These are phyloP conservation scores for Leucaena leucocephala DNA, from an alignment of 306 rosid species.

Conservation along the genomic window DNA sequence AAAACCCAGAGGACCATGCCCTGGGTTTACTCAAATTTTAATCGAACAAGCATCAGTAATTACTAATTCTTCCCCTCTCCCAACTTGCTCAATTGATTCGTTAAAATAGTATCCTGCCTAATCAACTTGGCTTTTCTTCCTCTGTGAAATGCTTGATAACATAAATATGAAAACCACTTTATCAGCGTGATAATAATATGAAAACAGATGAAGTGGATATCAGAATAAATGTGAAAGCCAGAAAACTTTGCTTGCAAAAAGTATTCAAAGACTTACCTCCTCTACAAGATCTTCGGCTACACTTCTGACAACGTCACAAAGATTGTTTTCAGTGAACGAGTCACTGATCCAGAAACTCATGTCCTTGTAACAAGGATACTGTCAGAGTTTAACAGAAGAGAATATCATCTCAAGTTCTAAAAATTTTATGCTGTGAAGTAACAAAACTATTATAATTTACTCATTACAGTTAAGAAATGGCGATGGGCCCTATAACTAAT, in stretches of 20 bases:
- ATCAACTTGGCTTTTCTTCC: not conserved
- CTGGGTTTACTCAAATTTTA: no score
- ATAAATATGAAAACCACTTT: not conserved
- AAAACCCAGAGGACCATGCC: no score
- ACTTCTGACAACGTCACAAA: conserved; percentile 95
- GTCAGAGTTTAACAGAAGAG: conserved; percentile 40
- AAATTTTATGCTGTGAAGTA: conserved; percentile 10
- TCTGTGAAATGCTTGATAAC: not conserved
- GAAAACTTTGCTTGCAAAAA: not conserved
- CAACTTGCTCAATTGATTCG: no score
- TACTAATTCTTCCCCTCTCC: no score
- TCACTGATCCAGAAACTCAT: conserved; percentile 94
- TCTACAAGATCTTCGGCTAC: conserved; percentile 95
- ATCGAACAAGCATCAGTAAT: no score
- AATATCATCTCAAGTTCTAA: conserved; percentile 18
- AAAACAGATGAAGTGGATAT: conserved; percentile 8
- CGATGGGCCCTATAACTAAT: not conserved
- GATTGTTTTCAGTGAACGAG: conserved; percentile 87
- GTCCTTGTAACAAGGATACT: conserved; percentile 97
- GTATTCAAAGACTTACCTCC: conserved; percentile 66
- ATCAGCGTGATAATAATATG: not conserved
- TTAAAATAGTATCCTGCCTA: not conserved
- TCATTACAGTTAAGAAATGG: conserved; percentile 1
- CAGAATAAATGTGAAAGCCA: conserved; percentile 7
- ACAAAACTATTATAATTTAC: conserved; percentile 12